Evolutionary conservation across 164 flowering plant genomes (phyloP).

Genomic region (Nelumbo lutea): DNA sequence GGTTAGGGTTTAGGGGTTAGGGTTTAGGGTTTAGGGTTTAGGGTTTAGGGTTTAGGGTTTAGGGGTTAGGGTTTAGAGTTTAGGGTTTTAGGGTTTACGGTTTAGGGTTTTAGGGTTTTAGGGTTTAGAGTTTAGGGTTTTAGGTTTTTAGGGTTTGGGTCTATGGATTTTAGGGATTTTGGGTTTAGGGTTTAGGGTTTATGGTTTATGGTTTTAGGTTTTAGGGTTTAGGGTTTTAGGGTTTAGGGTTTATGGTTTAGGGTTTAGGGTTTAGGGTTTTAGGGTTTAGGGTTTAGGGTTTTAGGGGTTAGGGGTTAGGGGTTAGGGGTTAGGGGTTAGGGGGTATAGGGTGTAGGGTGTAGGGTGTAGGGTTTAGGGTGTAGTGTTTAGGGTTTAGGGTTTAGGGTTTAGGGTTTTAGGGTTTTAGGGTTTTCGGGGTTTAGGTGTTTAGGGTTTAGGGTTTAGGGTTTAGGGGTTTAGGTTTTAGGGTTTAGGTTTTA

Average conservation of each 20-base stretch:
- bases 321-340: no score
- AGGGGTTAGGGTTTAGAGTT: slow-evolving; percentile 14
- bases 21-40: slow-evolving; percentile 16
- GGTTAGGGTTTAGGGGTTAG: slow-evolving; percentile 15
- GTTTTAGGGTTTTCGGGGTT: no score
- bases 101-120: slow-evolving; percentile 6
- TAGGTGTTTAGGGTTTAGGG: slow-evolving; percentile 16
- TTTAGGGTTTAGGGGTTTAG: not conserved
- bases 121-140: not conserved
- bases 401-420: no score
- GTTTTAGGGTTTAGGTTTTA: slow-evolving; percentile 9
- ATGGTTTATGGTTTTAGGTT: no score
- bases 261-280: no score
- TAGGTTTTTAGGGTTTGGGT: not conserved
- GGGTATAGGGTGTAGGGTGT: no score
- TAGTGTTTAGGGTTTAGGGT: no score
- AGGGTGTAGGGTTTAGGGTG: no score
- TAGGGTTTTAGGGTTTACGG: slow-evolving; percentile 20
- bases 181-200: slow-evolving; percentile 13
- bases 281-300: no score
- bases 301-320: no score
- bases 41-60: slow-evolving; percentile 11
- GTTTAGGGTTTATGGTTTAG: no score
- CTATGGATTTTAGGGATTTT: slow-evolving; percentile 11
- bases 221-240: no score